Conservation (phyloP, 768 basidiomycete genomes). For the Mycena venus region DNA sequence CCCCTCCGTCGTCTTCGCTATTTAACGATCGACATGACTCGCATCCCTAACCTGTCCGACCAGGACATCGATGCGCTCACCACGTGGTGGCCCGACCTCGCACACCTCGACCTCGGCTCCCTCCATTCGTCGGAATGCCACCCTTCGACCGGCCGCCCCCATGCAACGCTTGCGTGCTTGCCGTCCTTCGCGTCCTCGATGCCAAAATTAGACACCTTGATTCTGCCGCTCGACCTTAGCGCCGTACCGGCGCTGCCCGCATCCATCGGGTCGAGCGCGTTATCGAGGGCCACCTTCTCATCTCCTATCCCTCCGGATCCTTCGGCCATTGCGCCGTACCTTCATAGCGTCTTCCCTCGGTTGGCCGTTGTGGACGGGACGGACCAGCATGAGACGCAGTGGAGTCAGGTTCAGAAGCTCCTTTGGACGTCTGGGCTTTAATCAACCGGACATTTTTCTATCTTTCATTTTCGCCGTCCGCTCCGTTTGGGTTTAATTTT, state of each 20-base stretch:
- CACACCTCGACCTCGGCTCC: constrained; percentile 57
- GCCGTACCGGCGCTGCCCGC: not conserved
- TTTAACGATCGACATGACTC: constrained; percentile 54
- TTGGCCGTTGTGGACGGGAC: constrained; percentile 52
- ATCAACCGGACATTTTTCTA: not conserved
- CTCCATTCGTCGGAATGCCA: constrained; percentile 41
- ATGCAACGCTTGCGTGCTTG: constrained; percentile 46
- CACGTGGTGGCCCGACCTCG: constrained; percentile 61
- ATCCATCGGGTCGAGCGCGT: constrained; percentile 31
- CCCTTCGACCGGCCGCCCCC: constrained; percentile 25
- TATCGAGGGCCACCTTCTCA: constrained; percentile 52
- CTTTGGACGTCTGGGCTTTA: not conserved
- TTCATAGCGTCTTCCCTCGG: constrained; percentile 55
- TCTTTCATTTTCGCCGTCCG: not conserved
- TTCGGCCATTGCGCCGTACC: constrained; percentile 40
- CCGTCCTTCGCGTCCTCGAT: constrained; percentile 40
- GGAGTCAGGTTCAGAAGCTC: constrained; percentile 34
- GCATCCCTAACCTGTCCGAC: constrained; percentile 55
- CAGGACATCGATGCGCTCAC: constrained; percentile 52
- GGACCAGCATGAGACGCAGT: constrained; percentile 46
- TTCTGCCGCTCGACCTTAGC: constrained; percentile 45
- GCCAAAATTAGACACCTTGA: constrained; percentile 44
- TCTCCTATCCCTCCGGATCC: constrained; percentile 46
- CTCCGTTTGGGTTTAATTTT: not conserved
- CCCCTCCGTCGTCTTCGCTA: constrained; percentile 48